Evolutionary conservation across 192 early-diverging fungal species (phyloP), one percentile per base, ranked within the genome.

Genomic region (Thamnidium elegans): DNA sequence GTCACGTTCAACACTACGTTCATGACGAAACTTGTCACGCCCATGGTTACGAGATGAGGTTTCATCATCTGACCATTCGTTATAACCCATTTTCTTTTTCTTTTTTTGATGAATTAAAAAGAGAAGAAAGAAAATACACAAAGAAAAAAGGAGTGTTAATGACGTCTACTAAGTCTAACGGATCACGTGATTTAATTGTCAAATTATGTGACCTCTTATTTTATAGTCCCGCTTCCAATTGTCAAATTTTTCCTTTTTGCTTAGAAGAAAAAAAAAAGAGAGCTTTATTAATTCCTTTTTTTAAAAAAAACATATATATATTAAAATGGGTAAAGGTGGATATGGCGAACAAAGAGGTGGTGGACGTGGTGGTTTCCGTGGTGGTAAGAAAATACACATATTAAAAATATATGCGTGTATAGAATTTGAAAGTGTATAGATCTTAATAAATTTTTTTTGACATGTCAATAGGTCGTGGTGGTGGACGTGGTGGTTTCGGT

Each of bases 31-130:
- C 63, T 75, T 75, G 21, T 75, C 74, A 15, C 74, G 63, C 14
- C 60, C 62, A 19, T 67, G 71, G 15, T 32, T 44, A 44, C 55
- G 63, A 14, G 68, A 48, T n/a, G 66, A 17, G 5, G 42, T 51
- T 21, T 75, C 74, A 15, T 75, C 74, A 71, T 75, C 74, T 48
- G 74, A 75, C 63, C 58, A 62, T 42, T 74, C 64, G 42, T 58
- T 54, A 45, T 75, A 59, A 23, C 19, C 58, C 58, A 59, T 59
- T 45, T 17, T 59, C 10, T 39, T 10, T 39, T 39, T 39, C 9
- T 39, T 39, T 4, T 36, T 36, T 39, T 10, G 7, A 9, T 39
- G 36, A 3, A 39, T 39, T 9, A 39, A 39, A 39, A 39, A 39
- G 9, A 39, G 9, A 7, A 36, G 34, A 39, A 39, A 39, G 36